Base-by-base conservation (phyloP, 1,284 basidiomycete genomes). In the Puccinia sorghi region DNA sequence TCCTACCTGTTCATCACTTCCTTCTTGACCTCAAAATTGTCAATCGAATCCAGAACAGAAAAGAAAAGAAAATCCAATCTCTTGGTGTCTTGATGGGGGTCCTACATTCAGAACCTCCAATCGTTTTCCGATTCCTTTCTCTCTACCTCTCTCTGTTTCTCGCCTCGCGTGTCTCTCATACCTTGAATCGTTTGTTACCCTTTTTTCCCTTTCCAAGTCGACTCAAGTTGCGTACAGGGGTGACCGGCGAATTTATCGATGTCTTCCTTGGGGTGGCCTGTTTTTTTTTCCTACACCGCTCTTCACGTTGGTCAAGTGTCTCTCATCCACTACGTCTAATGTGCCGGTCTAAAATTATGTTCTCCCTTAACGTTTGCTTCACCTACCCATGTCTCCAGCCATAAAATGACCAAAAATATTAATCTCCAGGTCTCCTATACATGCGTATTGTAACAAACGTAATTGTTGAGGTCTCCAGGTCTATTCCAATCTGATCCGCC, bases 121-220 rank as follows among this genome's bases (percentile, higher is more conserved):
- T 59, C 9, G 27, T 59, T 37, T 32, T 25, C 32, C 32, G 32
- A 32, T 32, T 57, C 3, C n/a, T 15, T 27, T 15, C 2, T 57
- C 25, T 27, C 54, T 56, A 17, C 7, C 6, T 25, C 3, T 57
- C 15, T 57, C 13, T 57, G 22, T 20, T 52, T 1, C 54, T 57
- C 22, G 13, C n/a, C 54, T 27, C 22, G 13, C 25, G 50, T 8
- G 9, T 32, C 25, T 20, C 54, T 25, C 7, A 57, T 57, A 27
- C 61, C 39, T 64, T 64, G 61, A 64, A 64, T 64, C 61, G 41
- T 46, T 64, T 43, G 61, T 64, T 46, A 27, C 32, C 25, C 0
- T 13, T 46, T 64, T 15, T 11, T 64, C 20, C 8, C 22, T 46
- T 46, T 64, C 20, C 25, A 64, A 43, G 61, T 64, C 61, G 17